These are phyloP conservation scores for Penicillium sp. DNA, from an alignment of 2,329 filamentous ascomycete genomes.

Conservation along the genomic window DNA sequence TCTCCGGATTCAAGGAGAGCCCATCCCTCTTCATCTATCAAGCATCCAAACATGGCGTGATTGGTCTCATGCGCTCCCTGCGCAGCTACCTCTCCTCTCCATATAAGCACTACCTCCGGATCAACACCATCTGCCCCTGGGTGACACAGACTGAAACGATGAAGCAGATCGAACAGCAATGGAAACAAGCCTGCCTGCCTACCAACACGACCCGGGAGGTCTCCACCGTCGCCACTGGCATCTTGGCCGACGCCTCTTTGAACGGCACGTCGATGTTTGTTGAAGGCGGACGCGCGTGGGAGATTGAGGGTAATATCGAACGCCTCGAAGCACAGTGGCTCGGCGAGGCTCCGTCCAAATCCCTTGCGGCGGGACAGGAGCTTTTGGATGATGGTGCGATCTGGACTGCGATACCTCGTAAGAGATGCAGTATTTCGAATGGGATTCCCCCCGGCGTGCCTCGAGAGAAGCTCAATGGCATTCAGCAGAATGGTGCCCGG, in stretches of 20 bases:
- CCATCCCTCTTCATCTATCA: constrained; percentile 53
- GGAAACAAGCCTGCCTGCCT: constrained; percentile 43
- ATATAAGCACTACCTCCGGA: constrained; percentile 43
- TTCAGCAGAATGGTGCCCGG: constrained; percentile 9
- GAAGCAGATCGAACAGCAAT: constrained; percentile 38
- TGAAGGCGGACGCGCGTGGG: constrained; percentile 48
- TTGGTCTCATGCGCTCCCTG: constrained; percentile 53
- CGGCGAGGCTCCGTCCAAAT: constrained; percentile 41
- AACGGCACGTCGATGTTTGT: constrained; percentile 48
- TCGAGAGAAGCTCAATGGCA: constrained; percentile 16
- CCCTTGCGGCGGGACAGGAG: constrained; percentile 39
- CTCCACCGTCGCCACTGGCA: constrained; percentile 41
- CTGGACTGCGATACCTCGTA: constrained; percentile 24
- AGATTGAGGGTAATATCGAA: constrained; percentile 48
- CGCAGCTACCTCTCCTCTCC: constrained; percentile 38
- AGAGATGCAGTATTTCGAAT: constrained; percentile 23
- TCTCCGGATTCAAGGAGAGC: constrained; percentile 53
- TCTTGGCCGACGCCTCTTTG: constrained; percentile 37
- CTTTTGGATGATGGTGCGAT: constrained; percentile 32
- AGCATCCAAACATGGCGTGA: constrained; percentile 53
- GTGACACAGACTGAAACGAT: constrained; percentile 46
- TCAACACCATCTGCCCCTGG: constrained; percentile 51
- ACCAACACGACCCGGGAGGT: constrained; percentile 45
- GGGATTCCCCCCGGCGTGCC: constrained; percentile 24
- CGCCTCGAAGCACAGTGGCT: constrained; percentile 48